Evolutionary conservation across 2,329 filamentous ascomycete species (phyloP).

Genomic region (Penicillium sp.): DNA sequence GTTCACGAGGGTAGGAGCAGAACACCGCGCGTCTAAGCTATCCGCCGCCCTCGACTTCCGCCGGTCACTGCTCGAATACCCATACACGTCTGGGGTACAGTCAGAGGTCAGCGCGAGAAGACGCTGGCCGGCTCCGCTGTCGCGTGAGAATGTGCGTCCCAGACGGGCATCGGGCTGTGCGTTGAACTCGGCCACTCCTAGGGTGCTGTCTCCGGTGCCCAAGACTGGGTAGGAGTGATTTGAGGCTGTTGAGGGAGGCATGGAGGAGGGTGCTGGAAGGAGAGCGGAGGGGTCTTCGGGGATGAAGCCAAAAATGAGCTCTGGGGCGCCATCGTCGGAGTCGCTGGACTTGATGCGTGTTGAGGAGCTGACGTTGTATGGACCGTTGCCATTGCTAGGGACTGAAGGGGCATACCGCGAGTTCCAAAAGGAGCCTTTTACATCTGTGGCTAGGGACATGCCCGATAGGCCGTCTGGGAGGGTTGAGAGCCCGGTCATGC

Average conservation of each 20-base stretch:
- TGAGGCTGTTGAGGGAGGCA: constrained; percentile 1
- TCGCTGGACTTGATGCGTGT: constrained; percentile 18
- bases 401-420: constrained; percentile 9
- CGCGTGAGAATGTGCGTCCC: constrained; percentile 22
- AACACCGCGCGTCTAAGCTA: constrained; percentile 22
- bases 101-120: constrained; percentile 29
- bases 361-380: constrained; percentile 18
- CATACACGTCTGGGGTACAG: constrained; percentile 40
- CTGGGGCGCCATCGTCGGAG: constrained; percentile 21
- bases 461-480: constrained; percentile 19
- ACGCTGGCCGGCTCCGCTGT: constrained; percentile 15
- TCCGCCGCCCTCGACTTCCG: constrained; percentile 23
- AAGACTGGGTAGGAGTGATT: constrained; percentile 14
- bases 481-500: constrained; percentile 13
- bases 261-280: constrained; percentile 1
- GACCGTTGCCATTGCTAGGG: constrained; percentile 22
- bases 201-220: constrained; percentile 17
- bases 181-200: constrained; percentile 19
- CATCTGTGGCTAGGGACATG: constrained; percentile 20
- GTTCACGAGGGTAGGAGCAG: constrained; percentile 37
- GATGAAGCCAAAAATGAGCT: constrained; percentile 34
- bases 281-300: constrained; percentile 13
- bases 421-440: constrained; percentile 21
- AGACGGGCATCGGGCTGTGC: constrained; percentile 14
- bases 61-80: constrained; percentile 36